phyloP scores from a whole-genome alignment of 352 stramenopile genomes.

The Pythium folliculosum region DNA sequence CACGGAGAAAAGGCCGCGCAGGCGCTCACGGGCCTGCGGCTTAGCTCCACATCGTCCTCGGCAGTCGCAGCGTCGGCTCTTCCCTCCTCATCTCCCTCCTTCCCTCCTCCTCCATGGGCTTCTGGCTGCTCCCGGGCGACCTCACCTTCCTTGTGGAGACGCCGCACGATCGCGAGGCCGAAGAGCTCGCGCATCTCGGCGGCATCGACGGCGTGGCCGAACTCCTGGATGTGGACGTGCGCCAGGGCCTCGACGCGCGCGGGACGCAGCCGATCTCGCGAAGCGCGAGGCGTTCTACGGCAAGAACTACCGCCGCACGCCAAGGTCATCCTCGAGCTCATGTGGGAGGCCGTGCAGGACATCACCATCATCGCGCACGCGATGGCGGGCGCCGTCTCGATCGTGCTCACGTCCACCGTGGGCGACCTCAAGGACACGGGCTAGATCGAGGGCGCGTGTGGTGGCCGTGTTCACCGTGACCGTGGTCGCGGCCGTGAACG shows the following conservation, averaged over 20 bases:
- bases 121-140: slow-evolving; percentile 30
- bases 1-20: slow-evolving; percentile 72
- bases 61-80: slow-evolving; percentile 20
- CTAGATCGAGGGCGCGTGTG: slow-evolving; percentile 92
- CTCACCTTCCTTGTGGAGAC: slow-evolving; percentile 74
- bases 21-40: slow-evolving; percentile 71
- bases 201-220: slow-evolving; percentile 58
- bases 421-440: slow-evolving; percentile 61
- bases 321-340: slow-evolving; percentile 70
- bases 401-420: slow-evolving; percentile 53
- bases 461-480: slow-evolving; percentile 90
- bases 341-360: slow-evolving; percentile 89
- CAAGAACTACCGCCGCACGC: slow-evolving; percentile 63
- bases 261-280: slow-evolving; percentile 45
- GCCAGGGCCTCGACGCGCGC: slow-evolving; percentile 51
- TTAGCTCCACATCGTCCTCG: slow-evolving; percentile 21
- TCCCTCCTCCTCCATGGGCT: background rate
- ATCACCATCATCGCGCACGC: slow-evolving; percentile 73
- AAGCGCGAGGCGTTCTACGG: slow-evolving; percentile 59
- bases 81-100: too few species aligned
- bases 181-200: slow-evolving; percentile 53
- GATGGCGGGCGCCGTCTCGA: slow-evolving; percentile 54
- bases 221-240: slow-evolving; percentile 49
- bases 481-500: slow-evolving; percentile 89
- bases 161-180: slow-evolving; percentile 52